Base-by-base conservation (phyloP, 2,329 filamentous ascomycete species). In the Mycogone perniciosa region DNA sequence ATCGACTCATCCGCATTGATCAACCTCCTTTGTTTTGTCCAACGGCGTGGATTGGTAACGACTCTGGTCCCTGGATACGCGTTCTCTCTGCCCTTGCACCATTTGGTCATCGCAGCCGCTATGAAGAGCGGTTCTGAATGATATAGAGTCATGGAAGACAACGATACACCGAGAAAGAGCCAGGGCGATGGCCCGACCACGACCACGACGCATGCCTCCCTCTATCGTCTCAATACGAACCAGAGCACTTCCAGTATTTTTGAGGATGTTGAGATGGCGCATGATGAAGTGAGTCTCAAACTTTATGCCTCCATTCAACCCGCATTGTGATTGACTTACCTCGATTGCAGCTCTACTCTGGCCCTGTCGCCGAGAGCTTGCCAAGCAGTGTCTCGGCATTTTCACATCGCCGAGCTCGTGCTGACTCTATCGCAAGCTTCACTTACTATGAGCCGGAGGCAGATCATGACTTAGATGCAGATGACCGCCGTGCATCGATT, bases 191-290 rank as follows among this genome's bases (percentile, higher is more conserved):
- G 55, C 31, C 51, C 48, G 47, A 53, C 53, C 7, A 54, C 44
- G 41, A 48, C 56, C 46, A 60, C 63, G 52, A 62, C 51, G 38
- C 59, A 50, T 44, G 50, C 55, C 27, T 48, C 64, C 46, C 64
- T 88, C 55, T 88, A 89, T 67, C 76, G 84, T 48, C 75, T 85
- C 50, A 76, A 76, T 57, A 86, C 84, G 46, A 88, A 88, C 62
- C 76, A 83, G 61, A 89, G 86, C 71, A 82, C 78, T 68, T 76
- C 84, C 34, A 95, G 89, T 69, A 85, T 96, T 59, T 85, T 96
- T 60, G 89, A 89, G 59, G 89, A 96, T 68, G 91, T 97, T n/a
- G 92, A 96, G 67, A 97, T 99, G 93, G 92, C 93, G 20, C 89
- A 95, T 46, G 89, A 96, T 66, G 92, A 97, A 80, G 88, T 93